phyloP scores from a whole-genome alignment of 352 stramenopile species.

The Phytophthora fragariaefolia region DNA sequence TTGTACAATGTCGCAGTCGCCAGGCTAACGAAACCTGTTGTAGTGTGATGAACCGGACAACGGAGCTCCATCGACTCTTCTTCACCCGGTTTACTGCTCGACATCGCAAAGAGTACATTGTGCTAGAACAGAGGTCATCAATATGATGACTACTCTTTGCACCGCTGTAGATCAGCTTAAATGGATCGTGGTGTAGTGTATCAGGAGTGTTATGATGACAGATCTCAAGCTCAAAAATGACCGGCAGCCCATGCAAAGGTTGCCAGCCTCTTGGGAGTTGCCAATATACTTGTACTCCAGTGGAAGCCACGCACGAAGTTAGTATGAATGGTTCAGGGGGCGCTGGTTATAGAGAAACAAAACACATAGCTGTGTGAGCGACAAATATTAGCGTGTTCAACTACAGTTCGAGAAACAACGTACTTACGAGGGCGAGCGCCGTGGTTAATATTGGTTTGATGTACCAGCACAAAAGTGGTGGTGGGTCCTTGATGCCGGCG shows the following conservation, averaged over 20 bases:
- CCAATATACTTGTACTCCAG: constrained; percentile 64
- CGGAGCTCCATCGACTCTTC: constrained; percentile 60
- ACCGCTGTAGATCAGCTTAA: constrained; percentile 53
- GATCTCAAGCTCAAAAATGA: constrained; percentile 67
- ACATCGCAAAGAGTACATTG: constrained; percentile 61
- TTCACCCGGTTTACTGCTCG: constrained; percentile 55
- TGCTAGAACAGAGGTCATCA: constrained; percentile 35
- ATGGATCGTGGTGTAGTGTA: constrained; percentile 32
- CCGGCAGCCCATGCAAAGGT: constrained; percentile 40
- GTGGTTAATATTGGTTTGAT: constrained; percentile 63
- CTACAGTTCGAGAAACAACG: constrained; percentile 45
- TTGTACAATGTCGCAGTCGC: constrained; percentile 58
- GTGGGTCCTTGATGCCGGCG: constrained; percentile 40
- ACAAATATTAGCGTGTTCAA: too few species aligned
- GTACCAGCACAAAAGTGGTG: constrained; percentile 49
- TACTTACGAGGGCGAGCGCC: constrained; percentile 64
- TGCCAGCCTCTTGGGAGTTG: constrained; percentile 57
- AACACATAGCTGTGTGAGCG: too few species aligned
- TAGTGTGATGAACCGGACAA: constrained; percentile 57
- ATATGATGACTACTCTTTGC: constrained; percentile 41
- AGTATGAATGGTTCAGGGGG: constrained; percentile 67
- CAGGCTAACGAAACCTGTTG: constrained; percentile 61
- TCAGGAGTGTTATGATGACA: constrained; percentile 36
- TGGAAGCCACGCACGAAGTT: constrained; percentile 50
- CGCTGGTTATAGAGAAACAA: constrained; percentile 30